Base-by-base conservation (phyloP, 2,329 filamentous ascomycete species). In the Sporothrix phasma region DNA sequence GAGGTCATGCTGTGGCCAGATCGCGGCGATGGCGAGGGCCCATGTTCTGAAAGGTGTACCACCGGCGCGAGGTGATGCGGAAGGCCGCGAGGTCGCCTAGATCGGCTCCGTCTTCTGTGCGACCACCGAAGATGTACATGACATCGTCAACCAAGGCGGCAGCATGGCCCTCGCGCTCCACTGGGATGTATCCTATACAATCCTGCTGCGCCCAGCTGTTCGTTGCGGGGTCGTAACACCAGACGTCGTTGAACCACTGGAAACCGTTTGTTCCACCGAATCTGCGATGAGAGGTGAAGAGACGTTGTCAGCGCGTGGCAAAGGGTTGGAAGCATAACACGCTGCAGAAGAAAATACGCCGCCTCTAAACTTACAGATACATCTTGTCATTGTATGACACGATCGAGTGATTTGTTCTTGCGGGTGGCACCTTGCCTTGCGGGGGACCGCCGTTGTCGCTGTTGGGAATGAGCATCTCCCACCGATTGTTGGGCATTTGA, bases 11-110 rank as follows among this genome's bases (percentile, higher is more conserved):
- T 97, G 74, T 99, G 94, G 1, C 94, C 94, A 17, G 93, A 97
- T 66, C 94, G 84, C 37, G 94, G 87, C 3, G 92, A 97, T 0
- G 94, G 94, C 1, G 92, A 95, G 92, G 92, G 0, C 94, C 94
- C 94, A 99, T 99, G 73, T 99, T 99, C 73, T 99, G 94, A 76
- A 99, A 99, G 41, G 94, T 99, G 74, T 97, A 99, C 94, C 94
- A 99, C 66, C 94, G 85, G 68, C 90, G 87, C 11, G 92, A 92
- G 0, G 88, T 85, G 65, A 86, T 85, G 62, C 82, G 77, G 70
- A 86, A 86, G 1, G 94, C 94, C 2, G 94, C 93, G 49, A 99
- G 81, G 74, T 99, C 94, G 39, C 93, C 94, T 3, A 99, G 79
- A 73, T 99, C 94, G 31, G 87, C 85, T 1, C 94, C 94, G 69